A percentile compares a stretch with the other conserved stretches of the same genome.
Conservation (phyloP, 1,284 basidiomycete genomes). For the Moesziomyces sp. region DNA sequence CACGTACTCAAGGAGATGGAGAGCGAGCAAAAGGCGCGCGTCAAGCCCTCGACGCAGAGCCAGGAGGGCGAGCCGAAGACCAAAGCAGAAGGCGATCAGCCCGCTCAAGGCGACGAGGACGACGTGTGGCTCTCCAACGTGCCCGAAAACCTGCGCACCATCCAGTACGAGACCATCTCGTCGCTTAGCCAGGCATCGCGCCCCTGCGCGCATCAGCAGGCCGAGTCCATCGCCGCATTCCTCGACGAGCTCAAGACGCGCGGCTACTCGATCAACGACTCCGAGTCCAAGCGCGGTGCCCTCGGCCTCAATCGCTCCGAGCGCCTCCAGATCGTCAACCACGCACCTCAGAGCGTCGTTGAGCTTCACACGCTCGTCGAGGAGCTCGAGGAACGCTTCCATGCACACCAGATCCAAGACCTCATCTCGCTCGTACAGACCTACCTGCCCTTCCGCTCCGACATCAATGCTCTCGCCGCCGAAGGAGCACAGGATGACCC, state of each 20-base stretch:
- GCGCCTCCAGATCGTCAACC: conserved; percentile 88
- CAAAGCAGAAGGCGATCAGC: conserved; percentile 3
- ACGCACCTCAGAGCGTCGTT: conserved; percentile 82
- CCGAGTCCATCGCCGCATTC: conserved; percentile 76
- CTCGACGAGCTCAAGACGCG: conserved; percentile 72
- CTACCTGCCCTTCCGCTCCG: conserved; percentile 43
- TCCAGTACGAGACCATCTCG: conserved; percentile 88
- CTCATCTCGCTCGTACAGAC: conserved; percentile 76
- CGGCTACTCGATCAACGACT: conserved; percentile 47
- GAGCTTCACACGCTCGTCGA: conserved; percentile 93
- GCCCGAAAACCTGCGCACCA: conserved; percentile 81
- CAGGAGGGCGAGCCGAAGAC: conserved; percentile 67
- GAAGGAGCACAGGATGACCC: conserved; percentile 28
- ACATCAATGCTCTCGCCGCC: conserved; percentile 29
- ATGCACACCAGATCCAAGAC: conserved; percentile 74
- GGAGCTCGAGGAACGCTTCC: conserved; percentile 84
- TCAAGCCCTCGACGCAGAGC: conserved; percentile 69
- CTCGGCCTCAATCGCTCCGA: conserved; percentile 87
- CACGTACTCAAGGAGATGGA: conserved; percentile 81
- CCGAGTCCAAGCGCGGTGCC: conserved; percentile 38
- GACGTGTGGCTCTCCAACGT: conserved; percentile 44
- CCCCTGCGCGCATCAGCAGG: conserved; percentile 77
- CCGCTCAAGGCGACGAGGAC: conserved; percentile 26
- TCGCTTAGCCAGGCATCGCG: conserved; percentile 81
- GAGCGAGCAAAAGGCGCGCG: conserved; percentile 72